Percentiles rank a stretch among this genome's conserved stretches.
phyloP scores from a whole-genome alignment of 2,329 filamentous ascomycete genomes.

The Claviceps sp. region DNA sequence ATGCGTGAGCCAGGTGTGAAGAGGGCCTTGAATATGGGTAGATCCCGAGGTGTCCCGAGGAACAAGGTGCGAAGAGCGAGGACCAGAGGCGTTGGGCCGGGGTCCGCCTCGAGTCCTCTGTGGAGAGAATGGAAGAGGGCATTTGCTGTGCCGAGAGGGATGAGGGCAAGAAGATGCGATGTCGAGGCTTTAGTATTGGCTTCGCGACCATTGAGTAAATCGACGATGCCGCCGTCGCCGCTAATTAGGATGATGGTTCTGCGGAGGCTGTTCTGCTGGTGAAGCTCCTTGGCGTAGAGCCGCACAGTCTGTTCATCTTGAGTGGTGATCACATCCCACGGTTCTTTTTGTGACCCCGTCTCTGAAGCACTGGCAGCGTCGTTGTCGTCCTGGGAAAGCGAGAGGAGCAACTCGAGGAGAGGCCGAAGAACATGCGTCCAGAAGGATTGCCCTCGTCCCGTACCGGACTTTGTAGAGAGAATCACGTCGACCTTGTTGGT shows the following conservation, averaged over 20 bases:
- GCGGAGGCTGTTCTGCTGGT: slow-evolving; percentile 5
- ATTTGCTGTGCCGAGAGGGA: slow-evolving; percentile 54
- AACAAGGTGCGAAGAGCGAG: slow-evolving; percentile 46
- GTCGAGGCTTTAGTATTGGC: background rate
- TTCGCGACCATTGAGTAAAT: slow-evolving; percentile 54
- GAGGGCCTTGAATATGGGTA: slow-evolving; percentile 49
- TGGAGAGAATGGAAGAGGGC: slow-evolving; percentile 50
- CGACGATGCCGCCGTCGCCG: slow-evolving; percentile 77
- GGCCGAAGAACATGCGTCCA: slow-evolving; percentile 43
- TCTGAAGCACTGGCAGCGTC: background rate
- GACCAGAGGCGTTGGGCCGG: slow-evolving; percentile 28
- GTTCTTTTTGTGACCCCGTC: background rate
- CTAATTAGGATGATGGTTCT: slow-evolving; percentile 61
- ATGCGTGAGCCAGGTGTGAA: slow-evolving; percentile 46
- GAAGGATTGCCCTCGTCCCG: slow-evolving; percentile 40
- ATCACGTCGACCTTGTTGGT: slow-evolving; percentile 43
- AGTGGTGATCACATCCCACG: slow-evolving; percentile 41
- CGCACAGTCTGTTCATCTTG: slow-evolving; percentile 48
- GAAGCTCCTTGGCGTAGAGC: slow-evolving; percentile 39
- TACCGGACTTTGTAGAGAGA: slow-evolving; percentile 55
- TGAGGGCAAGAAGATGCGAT: slow-evolving; percentile 33
- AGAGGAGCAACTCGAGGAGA: slow-evolving; percentile 31
- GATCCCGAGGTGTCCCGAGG: slow-evolving; percentile 34
- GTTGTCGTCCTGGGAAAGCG: slow-evolving; percentile 24
- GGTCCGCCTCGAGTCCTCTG: slow-evolving; percentile 36